Base-by-base conservation (phyloP, 2,329 filamentous ascomycete species). In the Cadophora sp. region DNA sequence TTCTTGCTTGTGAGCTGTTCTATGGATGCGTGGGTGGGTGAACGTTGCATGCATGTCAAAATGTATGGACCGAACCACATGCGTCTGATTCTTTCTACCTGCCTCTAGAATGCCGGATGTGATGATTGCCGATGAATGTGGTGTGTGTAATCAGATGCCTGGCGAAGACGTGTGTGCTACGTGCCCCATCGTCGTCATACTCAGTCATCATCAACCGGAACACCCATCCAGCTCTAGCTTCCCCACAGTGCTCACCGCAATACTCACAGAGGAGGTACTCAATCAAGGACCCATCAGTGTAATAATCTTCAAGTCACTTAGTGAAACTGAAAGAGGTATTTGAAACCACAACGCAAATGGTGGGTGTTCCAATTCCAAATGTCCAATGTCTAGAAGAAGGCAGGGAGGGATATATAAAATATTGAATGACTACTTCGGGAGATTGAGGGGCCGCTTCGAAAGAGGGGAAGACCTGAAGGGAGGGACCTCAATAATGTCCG, bases 111-210 rank as follows among this genome's bases (percentile, higher is more conserved):
- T 51, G 51, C 31, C 51, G 26, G 26, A 2, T 8, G 55, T 24
- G 55, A 27, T 24, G 31, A 58, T 43, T 40, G 56, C 24, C 58
- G 27, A 29, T 56, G 50, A 37, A 16, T 48, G 34, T 62, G 62
- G 34, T 55, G 40, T 40, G 63, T 65, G 63, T 59, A 65, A 65
- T 65, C 63, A 59, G 53, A 65, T 59, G 53, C 63, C 53, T 58
- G 53, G 24, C 27, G 34, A 40, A 59, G 34, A 37, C 55, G 55
- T 26, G 56, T 43, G 40, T 43, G 40, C 14, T 43, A 14, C 40
- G 40, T 59, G 56, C 56, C n/a, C n/a, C 34, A 59, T 59, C 34
- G 56, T 43, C 56, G 56, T 59, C 56, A 59, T 59, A 43, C 56
- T 43, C 56, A 59, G 56, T 43, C 31, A 59, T 37, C 56, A 27